These are phyloP conservation scores for Citrus sp. DNA, from an alignment of 345 rosid genomes.

Conservation along the genomic window DNA sequence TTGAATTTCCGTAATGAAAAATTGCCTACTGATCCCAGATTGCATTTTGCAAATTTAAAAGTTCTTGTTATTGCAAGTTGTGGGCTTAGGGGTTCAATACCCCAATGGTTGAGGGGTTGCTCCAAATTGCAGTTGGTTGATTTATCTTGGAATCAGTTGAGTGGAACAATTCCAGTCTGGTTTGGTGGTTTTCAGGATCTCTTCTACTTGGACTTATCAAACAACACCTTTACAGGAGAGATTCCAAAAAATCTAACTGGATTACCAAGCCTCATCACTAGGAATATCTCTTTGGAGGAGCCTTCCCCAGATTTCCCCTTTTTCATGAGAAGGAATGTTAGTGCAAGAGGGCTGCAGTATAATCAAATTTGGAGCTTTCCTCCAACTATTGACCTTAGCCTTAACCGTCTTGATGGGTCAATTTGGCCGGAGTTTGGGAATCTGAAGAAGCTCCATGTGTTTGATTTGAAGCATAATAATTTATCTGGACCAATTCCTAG, in stretches of 20 bases:
- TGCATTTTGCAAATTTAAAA: conserved; percentile 56
- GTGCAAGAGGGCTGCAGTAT: conserved; percentile 49
- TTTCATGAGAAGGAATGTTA: conserved; percentile 50
- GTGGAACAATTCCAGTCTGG: conserved; percentile 54
- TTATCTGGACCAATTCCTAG: conserved; percentile 46
- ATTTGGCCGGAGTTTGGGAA: conserved; percentile 58
- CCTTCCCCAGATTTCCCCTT: conserved; percentile 62
- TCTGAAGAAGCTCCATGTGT: conserved; percentile 44
- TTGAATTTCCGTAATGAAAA: conserved; percentile 55
- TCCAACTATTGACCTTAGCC: conserved; percentile 25
- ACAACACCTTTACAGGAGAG: conserved; percentile 55
- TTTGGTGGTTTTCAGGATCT: conserved; percentile 38
- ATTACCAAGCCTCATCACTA: conserved; percentile 41
- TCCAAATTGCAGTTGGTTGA: conserved; percentile 65
- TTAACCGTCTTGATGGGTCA: conserved; percentile 21
- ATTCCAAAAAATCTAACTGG: conserved; percentile 50
- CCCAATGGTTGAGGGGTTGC: conserved; percentile 59
- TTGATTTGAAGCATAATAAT: conserved; percentile 39
- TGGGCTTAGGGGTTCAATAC: conserved; percentile 55
- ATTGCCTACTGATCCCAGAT: conserved; percentile 44
- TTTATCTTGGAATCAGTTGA: conserved; percentile 73
- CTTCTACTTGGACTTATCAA: conserved; percentile 69
- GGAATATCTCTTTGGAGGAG: conserved; percentile 41
- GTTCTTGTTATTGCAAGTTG: conserved; percentile 65
- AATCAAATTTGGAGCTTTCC: conserved; percentile 44